Evolutionary conservation across 1,139 yeast species (phyloP).

Genomic region (Sporopachydermia cereana): DNA sequence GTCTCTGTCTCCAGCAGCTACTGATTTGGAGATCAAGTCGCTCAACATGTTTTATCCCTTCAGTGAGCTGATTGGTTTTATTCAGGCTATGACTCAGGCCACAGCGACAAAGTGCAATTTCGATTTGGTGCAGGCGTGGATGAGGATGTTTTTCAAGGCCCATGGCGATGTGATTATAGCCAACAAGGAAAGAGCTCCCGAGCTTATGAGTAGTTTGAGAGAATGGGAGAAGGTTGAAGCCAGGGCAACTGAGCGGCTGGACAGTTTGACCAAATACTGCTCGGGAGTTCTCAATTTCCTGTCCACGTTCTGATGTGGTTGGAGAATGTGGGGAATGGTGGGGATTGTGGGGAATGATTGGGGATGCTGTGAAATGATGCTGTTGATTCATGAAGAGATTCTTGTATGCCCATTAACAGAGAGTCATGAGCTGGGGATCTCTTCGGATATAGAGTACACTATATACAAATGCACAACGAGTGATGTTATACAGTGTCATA

Average conservation of each 20-base stretch:
- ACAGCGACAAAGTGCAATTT: slow-evolving; percentile 45
- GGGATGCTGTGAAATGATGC: no score
- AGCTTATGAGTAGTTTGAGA: slow-evolving; percentile 33
- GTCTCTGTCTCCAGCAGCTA: slow-evolving; percentile 60
- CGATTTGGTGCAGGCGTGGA: slow-evolving; percentile 68
- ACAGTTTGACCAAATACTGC: slow-evolving; percentile 67
- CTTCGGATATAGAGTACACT: no score
- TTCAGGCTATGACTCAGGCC: slow-evolving; percentile 54
- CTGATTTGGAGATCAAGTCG: slow-evolving; percentile 83
- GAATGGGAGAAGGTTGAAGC: slow-evolving; percentile 38
- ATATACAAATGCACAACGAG: no score
- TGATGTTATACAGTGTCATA: no score
- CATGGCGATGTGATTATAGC: slow-evolving; percentile 76
- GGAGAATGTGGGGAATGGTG: neutral
- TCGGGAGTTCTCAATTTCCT: slow-evolving; percentile 69
- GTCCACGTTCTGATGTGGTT: slow-evolving; percentile 14
- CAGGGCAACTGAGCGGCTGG: slow-evolving; percentile 39
- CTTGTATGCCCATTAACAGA: no score
- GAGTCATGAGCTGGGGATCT: no score
- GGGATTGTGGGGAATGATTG: no score
- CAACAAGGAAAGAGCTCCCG: slow-evolving; percentile 22
- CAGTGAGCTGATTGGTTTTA: slow-evolving; percentile 56
- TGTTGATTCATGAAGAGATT: no score
- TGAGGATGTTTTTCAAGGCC: slow-evolving; percentile 56
- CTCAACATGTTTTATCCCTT: slow-evolving; percentile 39